Conservation (phyloP, 2,329 filamentous ascomycete species). For the Diplodia seriata region DNA sequence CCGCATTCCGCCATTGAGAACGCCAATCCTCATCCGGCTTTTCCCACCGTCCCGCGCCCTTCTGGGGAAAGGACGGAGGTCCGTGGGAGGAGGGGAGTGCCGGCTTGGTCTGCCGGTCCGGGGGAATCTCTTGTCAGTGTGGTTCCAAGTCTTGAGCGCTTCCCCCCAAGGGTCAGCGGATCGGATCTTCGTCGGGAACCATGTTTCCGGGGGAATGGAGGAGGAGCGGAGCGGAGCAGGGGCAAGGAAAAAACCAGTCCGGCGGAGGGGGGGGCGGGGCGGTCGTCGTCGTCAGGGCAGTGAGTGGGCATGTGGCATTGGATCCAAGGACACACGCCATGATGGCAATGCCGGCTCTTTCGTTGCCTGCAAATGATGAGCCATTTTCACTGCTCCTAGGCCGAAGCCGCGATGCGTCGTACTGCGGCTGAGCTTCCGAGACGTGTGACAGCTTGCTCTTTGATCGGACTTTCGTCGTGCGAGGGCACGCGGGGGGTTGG, state of each 20-base stretch:
- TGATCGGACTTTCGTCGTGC: neutral
- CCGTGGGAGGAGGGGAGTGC: neutral
- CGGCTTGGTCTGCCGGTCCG: too few species aligned
- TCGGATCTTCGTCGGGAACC: conserved; percentile 25
- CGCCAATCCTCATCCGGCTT: neutral
- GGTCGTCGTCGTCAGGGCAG: neutral
- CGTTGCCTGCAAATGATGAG: conserved; percentile 13
- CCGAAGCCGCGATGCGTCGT: neutral
- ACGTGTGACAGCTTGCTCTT: neutral
- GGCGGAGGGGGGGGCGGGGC: neutral
- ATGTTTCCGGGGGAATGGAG: neutral
- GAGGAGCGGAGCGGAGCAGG: neutral
- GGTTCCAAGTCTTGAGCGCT: too few species aligned
- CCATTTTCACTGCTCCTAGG: neutral
- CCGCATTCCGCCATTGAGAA: neutral
- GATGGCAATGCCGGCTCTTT: neutral
- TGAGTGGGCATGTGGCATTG: too few species aligned
- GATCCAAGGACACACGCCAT: too few species aligned
- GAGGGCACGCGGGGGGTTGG: conserved; percentile 17
- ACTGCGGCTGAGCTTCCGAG: neutral
- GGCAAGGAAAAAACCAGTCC: neutral
- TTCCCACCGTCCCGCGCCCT: neutral
- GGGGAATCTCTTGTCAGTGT: too few species aligned
- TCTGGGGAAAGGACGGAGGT: neutral
- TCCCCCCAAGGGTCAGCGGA: conserved; percentile 2